phyloP scores from a whole-genome alignment of 164 flowering plant genomes.

The Tinospora cordifolia region DNA sequence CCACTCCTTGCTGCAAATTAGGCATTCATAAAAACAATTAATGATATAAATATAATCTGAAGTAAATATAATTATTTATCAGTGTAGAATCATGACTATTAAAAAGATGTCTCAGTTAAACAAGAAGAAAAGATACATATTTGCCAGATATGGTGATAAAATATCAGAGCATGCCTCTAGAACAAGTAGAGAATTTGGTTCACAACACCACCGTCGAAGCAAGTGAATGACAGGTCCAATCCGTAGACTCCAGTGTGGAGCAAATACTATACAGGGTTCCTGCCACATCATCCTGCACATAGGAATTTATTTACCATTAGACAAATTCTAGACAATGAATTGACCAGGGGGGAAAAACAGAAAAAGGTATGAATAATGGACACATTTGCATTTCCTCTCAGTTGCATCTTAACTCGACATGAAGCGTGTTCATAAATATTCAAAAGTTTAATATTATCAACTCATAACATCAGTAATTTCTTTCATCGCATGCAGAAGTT shows the following conservation, averaged over 20 bases:
- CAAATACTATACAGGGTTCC: conserved; percentile 88
- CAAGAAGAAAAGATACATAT: not conserved
- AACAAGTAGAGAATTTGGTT: conserved; percentile 61
- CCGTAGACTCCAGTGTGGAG: conserved; percentile 85
- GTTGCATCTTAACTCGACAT: conserved; percentile 1
- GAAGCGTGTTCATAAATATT: not conserved
- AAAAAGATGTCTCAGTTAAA: not conserved
- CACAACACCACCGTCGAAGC: conserved; percentile 69
- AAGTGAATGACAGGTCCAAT: conserved; percentile 79
- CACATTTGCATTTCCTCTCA: not conserved
- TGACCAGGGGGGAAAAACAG: not conserved
- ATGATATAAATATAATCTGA: not conserved
- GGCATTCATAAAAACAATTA: conserved; percentile 3
- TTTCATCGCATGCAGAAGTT: not conserved
- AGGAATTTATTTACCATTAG: not conserved
- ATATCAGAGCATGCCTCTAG: conserved; percentile 51
- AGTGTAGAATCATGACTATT: not conserved
- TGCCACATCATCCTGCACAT: conserved; percentile 57
- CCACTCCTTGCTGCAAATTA: conserved; percentile 46
- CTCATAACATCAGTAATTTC: not conserved
- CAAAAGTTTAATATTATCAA: not conserved
- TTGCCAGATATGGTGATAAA: not conserved
- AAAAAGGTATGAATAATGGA: not conserved
- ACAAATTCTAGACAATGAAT: not conserved
- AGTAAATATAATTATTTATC: not conserved